Base-by-base conservation (phyloP, 441 rosid genomes). In the Melastoma candidum region DNA sequence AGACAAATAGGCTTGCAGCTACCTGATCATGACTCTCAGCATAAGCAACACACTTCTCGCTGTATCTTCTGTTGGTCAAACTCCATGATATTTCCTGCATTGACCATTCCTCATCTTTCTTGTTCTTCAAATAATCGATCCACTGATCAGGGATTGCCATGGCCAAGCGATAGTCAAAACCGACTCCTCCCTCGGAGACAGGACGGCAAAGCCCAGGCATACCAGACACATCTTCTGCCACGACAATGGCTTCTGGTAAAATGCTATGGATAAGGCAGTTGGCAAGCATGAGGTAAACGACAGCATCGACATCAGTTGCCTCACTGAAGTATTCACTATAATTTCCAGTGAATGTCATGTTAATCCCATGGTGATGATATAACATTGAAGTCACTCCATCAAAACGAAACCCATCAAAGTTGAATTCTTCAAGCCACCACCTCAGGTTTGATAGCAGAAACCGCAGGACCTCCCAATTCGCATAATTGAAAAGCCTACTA, bases 11-110 rank as follows among this genome's bases (percentile, higher is more conserved):
- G 22, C 22, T 17, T 44, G 26, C 47, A 49, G 45, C 27, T 71
- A 66, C 95, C 77, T 86, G 95, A 73, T 86, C 95, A 77, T 86
- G 95, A 73, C 92, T 81, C 74, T 86, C 95, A 12, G 95, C 92
- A 69, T 86, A 86, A 46, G 92, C 74, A 54, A 86, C 58, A 64
- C 89, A 86, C 63, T 83, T 86, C 71, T 86, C 95, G 25, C 78
- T 69, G 69, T 83, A 73, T 72, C 95, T 81, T 70, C 95, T 78
- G 67, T 86, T 83, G 48, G 87, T 83, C 69, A 86, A 71, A 74
- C 73, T 71, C 70, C 70, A 27, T 7, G 81, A 61, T 51, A 83
- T 70, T 56, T 86, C 89, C 60, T 70, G 57, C 95, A 86, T 79
- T 13, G 89, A 79, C 95, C 92, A 86, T 57, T 86, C 89, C 61